phyloP scores from a whole-genome alignment of 768 basidiomycete genomes.

The Amanita molliuscula region DNA sequence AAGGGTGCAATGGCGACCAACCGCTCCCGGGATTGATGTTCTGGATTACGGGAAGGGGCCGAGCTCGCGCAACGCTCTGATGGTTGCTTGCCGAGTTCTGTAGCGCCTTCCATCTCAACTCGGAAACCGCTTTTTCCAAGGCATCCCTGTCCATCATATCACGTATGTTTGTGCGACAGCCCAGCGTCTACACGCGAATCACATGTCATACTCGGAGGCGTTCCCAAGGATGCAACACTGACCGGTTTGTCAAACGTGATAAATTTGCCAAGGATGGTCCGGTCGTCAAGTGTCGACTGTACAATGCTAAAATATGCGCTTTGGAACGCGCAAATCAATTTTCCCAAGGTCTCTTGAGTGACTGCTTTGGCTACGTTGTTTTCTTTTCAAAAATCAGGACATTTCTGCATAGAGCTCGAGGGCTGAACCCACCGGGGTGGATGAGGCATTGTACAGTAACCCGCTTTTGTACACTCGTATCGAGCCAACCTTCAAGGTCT shows the following conservation, averaged over 20 bases:
- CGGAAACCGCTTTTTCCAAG: background rate
- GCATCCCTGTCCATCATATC: background rate
- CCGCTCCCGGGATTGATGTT: no score
- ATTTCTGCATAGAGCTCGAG: background rate
- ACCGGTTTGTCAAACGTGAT: constrained; percentile 13
- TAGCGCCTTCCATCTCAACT: background rate
- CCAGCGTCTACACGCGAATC: background rate
- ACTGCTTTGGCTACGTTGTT: constrained; percentile 30
- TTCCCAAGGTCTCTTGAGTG: constrained; percentile 14
- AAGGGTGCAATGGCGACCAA: background rate
- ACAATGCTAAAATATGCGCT: constrained; percentile 18
- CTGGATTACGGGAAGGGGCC: no score
- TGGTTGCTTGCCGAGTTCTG: background rate
- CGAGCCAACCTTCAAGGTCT: constrained; percentile 21
- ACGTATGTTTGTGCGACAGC: background rate
- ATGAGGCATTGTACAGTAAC: constrained; percentile 34
- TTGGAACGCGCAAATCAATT: constrained; percentile 24
- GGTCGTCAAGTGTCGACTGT: constrained; percentile 9
- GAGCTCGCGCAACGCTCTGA: no score
- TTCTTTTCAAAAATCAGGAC: constrained; percentile 14
- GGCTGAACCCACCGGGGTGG: constrained; percentile 22
- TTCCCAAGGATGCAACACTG: background rate
- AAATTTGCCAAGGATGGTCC: constrained; percentile 16
- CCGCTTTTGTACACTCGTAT: constrained; percentile 13
- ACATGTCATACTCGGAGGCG: background rate